Evolutionary conservation across 2,329 filamentous ascomycete genomes (phyloP).

Genomic region (Diaporthe helianthi): DNA sequence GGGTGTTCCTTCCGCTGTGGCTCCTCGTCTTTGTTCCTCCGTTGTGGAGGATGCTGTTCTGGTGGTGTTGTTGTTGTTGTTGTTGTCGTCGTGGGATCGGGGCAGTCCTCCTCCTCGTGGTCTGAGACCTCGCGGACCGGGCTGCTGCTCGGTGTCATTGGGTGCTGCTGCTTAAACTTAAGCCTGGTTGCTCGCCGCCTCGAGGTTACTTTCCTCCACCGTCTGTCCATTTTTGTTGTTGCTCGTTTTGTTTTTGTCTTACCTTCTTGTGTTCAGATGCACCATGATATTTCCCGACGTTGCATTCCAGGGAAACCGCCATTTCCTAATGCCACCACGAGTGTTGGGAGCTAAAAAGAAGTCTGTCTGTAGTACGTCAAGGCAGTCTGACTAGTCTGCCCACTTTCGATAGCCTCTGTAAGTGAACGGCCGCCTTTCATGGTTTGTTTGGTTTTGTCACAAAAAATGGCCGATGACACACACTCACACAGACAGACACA

Average conservation of each 20-base stretch:
- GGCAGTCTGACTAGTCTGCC: neutral
- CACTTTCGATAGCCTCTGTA: neutral
- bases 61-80: neutral
- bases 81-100: neutral
- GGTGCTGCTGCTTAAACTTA: slow-evolving; percentile 10
- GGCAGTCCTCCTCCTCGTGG: neutral
- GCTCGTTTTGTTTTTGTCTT: neutral
- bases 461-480: slow-evolving; percentile 2
- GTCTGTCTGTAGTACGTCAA: neutral
- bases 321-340: neutral
- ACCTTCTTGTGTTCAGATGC: neutral
- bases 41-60: neutral
- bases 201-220: neutral
- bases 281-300: neutral
- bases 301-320: neutral
- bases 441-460: neutral
- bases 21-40: neutral
- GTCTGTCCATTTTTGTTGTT: neutral
- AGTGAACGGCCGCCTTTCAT: neutral
- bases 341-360: neutral
- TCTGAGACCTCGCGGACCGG: neutral
- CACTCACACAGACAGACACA: neutral
- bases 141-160: neutral
- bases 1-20: neutral
- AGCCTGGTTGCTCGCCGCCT: neutral